Evolutionary conservation across 768 basidiomycete species (phyloP).

Genomic region (Amanita molliuscula): DNA sequence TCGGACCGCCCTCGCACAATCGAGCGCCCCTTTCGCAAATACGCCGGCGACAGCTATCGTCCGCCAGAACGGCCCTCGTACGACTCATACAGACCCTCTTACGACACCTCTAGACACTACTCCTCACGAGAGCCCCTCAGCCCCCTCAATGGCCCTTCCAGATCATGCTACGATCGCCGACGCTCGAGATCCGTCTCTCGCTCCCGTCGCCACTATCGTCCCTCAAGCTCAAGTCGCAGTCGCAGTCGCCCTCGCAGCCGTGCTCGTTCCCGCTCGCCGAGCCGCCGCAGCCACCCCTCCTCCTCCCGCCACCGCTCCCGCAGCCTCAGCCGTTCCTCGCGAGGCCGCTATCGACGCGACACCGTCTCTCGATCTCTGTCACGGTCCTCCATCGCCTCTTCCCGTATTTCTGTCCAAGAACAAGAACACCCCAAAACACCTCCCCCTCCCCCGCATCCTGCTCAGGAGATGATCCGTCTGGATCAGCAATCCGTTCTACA

Average conservation of each 20-base stretch:
- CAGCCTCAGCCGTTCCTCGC: background rate
- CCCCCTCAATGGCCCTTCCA: background rate
- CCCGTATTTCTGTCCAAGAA: conserved; percentile 30
- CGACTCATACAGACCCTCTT: conserved; percentile 45
- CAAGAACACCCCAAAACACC: conserved; percentile 16
- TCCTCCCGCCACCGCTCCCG: too few species aligned
- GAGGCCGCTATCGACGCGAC: conserved; percentile 22
- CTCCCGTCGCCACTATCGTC: conserved; percentile 8
- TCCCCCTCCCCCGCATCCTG: conserved; percentile 5
- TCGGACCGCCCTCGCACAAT: background rate
- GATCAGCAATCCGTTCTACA: background rate
- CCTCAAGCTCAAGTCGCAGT: background rate
- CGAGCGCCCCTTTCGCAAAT: background rate
- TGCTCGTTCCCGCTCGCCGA: too few species aligned
- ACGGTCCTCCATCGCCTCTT: conserved; percentile 50
- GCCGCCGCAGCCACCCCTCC: too few species aligned
- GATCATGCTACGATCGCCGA: conserved; percentile 11
- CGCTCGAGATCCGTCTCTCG: conserved; percentile 15
- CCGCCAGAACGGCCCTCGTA: conserved; percentile 26
- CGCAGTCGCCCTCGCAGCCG: background rate
- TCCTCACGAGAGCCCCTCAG: conserved; percentile 14
- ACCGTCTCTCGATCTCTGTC: conserved; percentile 36
- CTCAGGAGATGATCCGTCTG: background rate
- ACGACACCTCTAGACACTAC: conserved; percentile 23
- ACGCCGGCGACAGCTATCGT: conserved; percentile 40